phyloP scores from a whole-genome alignment of 768 basidiomycete genomes.

The Gloeophyllum trabeum region DNA sequence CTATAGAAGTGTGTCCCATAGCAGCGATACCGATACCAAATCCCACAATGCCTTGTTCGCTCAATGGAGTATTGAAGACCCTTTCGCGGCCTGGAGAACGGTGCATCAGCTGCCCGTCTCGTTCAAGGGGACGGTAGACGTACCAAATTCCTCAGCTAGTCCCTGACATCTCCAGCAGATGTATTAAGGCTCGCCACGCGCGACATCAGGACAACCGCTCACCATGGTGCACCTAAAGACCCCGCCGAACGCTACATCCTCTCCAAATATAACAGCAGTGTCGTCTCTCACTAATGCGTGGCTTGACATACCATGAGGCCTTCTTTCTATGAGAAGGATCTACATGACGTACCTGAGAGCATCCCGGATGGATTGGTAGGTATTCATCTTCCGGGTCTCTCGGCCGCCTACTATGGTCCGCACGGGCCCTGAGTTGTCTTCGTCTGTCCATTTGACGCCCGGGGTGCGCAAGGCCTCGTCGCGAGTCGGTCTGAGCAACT shows the following conservation, averaged over 20 bases:
- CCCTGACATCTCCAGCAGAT: slow-evolving; percentile 32
- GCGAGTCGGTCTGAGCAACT: slow-evolving; percentile 50
- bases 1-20: slow-evolving; percentile 93
- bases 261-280: slow-evolving; percentile 81
- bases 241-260: slow-evolving; percentile 88
- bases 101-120: slow-evolving; percentile 2
- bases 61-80: slow-evolving; percentile 91
- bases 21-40: slow-evolving; percentile 87
- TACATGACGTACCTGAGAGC: slow-evolving; percentile 58
- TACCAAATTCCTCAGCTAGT: slow-evolving; percentile 87
- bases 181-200: not conserved
- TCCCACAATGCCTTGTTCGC: slow-evolving; percentile 89
- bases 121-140: slow-evolving; percentile 12
- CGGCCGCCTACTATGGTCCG: slow-evolving; percentile 53
- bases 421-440: slow-evolving; percentile 31
- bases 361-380: slow-evolving; percentile 87
- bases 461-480: slow-evolving; percentile 65
- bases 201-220: slow-evolving; percentile 11
- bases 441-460: slow-evolving; percentile 62
- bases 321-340: not conserved
- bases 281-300: slow-evolving; percentile 81
- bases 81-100: slow-evolving; percentile 61
- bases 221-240: slow-evolving; percentile 94
- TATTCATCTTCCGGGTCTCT: slow-evolving; percentile 91
- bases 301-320: slow-evolving; percentile 21